A percentile compares a stretch with the other conserved stretches of the same genome.
These are phyloP conservation scores for Amanita jacksonii DNA, from an alignment of 768 basidiomycete species.

Conservation along the genomic window DNA sequence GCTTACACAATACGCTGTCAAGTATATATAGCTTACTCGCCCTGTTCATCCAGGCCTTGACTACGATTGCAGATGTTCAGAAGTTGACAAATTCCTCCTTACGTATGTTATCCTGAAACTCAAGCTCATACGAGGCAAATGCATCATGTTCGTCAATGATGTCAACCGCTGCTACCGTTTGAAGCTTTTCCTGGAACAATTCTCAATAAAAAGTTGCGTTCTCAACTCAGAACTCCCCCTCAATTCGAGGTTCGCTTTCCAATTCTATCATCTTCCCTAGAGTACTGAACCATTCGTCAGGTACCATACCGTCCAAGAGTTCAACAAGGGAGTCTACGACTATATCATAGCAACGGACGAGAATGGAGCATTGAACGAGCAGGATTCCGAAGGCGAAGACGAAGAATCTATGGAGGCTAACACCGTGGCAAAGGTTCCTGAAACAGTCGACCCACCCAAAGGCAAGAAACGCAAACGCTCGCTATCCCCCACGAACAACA, in stretches of 20 bases:
- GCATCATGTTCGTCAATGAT: constrained; percentile 93
- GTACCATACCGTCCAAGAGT: constrained; percentile 96
- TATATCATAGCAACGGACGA: constrained; percentile 99
- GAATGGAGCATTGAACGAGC: constrained; percentile 44
- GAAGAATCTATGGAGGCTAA: constrained; percentile 28
- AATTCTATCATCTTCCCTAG: not conserved
- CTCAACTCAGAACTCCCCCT: constrained; percentile 93
- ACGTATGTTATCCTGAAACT: constrained; percentile 95
- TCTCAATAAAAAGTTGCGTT: constrained; percentile 92
- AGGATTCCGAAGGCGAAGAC: constrained; percentile 27
- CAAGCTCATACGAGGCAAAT: constrained; percentile 92
- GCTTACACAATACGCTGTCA: constrained; percentile 80
- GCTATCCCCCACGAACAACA: constrained; percentile 24
- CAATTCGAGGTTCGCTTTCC: constrained; percentile 62
- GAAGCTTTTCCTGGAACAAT: constrained; percentile 97
- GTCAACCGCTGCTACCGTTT: constrained; percentile 91
- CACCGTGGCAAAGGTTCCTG: too few relatives aligned
- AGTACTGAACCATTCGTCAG: constrained; percentile 25
- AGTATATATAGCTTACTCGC: constrained; percentile 29
- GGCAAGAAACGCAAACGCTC: constrained; percentile 53
- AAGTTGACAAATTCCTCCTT: constrained; percentile 95
- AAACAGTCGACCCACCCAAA: constrained; percentile 12
- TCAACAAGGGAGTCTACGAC: constrained; percentile 97
- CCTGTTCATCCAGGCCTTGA: constrained; percentile 3
- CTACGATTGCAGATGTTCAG: constrained; percentile 53